Evolutionary conservation across 768 basidiomycete species (phyloP).

Genomic region (Mrakia gelida): DNA sequence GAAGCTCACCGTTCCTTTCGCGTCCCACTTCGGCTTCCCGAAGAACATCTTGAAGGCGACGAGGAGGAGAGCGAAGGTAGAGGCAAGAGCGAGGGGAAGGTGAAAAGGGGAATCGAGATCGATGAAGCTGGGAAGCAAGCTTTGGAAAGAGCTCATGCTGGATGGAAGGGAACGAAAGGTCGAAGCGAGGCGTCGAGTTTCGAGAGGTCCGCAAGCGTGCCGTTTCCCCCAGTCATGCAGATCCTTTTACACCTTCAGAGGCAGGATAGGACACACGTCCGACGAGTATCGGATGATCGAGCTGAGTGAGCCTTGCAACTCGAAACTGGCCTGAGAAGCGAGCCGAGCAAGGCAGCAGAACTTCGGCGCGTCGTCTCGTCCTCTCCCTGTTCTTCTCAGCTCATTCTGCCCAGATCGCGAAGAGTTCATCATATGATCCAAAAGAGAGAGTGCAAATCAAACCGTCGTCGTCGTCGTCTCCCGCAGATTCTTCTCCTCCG

Average conservation of each 20-base stretch:
- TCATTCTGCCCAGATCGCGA: neutral
- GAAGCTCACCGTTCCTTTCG: conserved; percentile 15
- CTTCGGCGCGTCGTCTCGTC: neutral
- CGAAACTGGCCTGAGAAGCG: too few species aligned
- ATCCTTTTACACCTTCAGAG: too few species aligned
- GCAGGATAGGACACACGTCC: too few species aligned
- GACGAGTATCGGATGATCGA: too few species aligned
- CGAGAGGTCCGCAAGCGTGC: too few species aligned
- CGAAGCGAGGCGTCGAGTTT: neutral
- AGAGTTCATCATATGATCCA: neutral
- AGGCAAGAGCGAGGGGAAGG: neutral
- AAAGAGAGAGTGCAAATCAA: neutral
- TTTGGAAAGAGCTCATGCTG: neutral
- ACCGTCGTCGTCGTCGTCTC: neutral
- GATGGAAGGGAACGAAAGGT: neutral
- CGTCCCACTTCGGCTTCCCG: neutral
- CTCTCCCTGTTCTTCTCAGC: neutral
- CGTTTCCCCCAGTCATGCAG: too few species aligned
- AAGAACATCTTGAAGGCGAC: conserved; percentile 18
- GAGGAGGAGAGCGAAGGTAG: neutral
- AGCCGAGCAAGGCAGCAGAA: too few species aligned
- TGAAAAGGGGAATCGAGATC: neutral
- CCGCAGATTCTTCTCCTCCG: neutral
- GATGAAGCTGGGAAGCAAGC: neutral
- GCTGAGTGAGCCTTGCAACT: too few species aligned